Conservation (phyloP, 1,284 basidiomycete species). For the Irpex sp. region DNA sequence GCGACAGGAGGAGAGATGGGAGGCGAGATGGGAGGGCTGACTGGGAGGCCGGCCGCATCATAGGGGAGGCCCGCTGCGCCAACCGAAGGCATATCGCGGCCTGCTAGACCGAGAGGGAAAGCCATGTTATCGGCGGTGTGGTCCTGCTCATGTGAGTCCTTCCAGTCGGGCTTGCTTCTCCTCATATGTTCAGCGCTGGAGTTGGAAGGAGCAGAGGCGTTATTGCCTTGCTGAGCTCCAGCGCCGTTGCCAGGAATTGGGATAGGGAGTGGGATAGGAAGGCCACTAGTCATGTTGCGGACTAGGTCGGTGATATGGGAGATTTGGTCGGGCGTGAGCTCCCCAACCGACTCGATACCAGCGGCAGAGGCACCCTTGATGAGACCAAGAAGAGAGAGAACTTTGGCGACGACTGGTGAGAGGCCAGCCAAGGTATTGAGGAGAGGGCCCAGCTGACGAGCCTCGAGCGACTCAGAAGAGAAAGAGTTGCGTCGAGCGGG, state of each 20-base stretch:
- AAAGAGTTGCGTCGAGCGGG: neutral
- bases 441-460: slow-evolving; percentile 6
- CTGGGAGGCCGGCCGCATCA: neutral
- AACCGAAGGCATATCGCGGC: neutral
- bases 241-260: neutral
- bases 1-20: neutral
- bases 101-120: neutral
- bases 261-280: neutral
- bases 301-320: slow-evolving; percentile 2
- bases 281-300: slow-evolving; percentile 2
- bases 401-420: slow-evolving; percentile 1
- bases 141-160: neutral
- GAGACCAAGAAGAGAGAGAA: slow-evolving; percentile 7
- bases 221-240: neutral
- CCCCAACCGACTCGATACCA: neutral
- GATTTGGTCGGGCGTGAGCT: neutral
- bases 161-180: neutral
- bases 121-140: neutral
- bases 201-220: neutral
- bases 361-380: slow-evolving; percentile 2
- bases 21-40: slow-evolving; percentile 8
- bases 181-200: neutral
- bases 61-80: neutral
- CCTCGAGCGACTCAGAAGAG: slow-evolving; percentile 1
- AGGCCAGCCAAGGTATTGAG: neutral